These are phyloP conservation scores for Davidsoniella eucalypti DNA, from an alignment of 2,329 filamentous ascomycete species.

Conservation along the genomic window DNA sequence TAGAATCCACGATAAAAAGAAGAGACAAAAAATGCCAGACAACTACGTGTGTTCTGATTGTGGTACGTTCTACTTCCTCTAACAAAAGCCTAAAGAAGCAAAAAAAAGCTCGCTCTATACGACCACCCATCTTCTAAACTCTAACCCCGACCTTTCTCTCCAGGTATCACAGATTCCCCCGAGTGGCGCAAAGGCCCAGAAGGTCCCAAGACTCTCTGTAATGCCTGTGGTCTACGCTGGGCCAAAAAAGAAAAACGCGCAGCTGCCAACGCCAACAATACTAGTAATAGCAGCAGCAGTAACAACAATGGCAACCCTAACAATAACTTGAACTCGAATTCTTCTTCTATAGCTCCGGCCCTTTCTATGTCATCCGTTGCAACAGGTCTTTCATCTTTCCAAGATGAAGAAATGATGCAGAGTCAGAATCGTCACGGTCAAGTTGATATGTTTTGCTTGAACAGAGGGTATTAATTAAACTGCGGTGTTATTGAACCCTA, in stretches of 20 bases:
- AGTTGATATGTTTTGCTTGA: too few relatives aligned
- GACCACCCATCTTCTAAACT: not conserved
- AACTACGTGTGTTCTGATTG: constrained; percentile 96
- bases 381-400: too few relatives aligned
- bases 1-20: constrained; percentile 60
- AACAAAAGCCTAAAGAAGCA: too few relatives aligned
- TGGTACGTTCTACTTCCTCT: constrained; percentile 33
- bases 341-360: not conserved
- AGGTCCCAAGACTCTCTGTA: constrained; percentile 88
- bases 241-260: constrained; percentile 69
- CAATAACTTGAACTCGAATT: not conserved
- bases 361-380: not conserved
- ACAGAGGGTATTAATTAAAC: too few relatives aligned
- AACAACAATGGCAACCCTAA: not conserved
- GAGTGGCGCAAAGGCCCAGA: constrained; percentile 92
- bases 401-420: too few relatives aligned
- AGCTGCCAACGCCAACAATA: constrained; percentile 13
- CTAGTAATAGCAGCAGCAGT: not conserved
- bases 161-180: constrained; percentile 71
- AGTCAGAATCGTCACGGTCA: too few relatives aligned
- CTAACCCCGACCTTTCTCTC: constrained; percentile 9
- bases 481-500: too few relatives aligned
- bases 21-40: constrained; percentile 74
- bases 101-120: not conserved
- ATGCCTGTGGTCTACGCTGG: constrained; percentile 71